Base-by-base conservation (phyloP, 1,284 basidiomycete species). In the Gomphus sp. region DNA sequence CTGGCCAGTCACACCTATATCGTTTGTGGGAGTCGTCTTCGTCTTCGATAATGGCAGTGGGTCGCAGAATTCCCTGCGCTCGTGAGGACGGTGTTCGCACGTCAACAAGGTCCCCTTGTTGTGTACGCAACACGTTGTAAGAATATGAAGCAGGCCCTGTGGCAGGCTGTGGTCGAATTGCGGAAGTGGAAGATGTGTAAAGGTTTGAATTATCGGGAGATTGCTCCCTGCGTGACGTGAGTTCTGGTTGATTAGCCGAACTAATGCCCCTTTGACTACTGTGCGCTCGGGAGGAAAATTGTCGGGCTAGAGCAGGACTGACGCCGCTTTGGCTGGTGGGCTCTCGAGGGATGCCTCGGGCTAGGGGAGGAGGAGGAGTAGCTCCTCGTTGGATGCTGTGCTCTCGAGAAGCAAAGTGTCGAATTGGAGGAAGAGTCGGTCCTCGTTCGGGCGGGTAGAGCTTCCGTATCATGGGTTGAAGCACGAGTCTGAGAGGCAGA, bases 11-110 rank as follows among this genome's bases (percentile, higher is more conserved):
- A 34, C 58, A 59, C 14, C 28, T 55, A 31, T 54, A 59, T 28
- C 58, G 52, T 49, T 59, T 59, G 37, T 59, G 58, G 25, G 52
- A 54, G 18, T 59, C 52, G 33, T 59, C 58, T 55, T 59, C 58
- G 25, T 59, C 58, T 49, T 59, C 58, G 31, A 59, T 44, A 3
- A 59, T 59, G 18, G 58, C 58, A 22, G 58, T 59, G 14, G 58
- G 58, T 12, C 58, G 18, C 55, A 59, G 45, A 16, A 59, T 59
- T 9, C 58, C 58, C 22, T 59, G 58, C 16, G 58, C 58, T 11
- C 52, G 41, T 36, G 52, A 41, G 18, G 58, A 59, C 6, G 58
- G 58, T 31, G 58, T 59, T 28, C 58, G 52, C 0, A 59, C 58
- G 44, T 59, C 52, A 11, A 59, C 58, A 1, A 59, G 52, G 48